phyloP scores from a whole-genome alignment of 2,329 filamentous ascomycete genomes.

The Ophiostoma australiae region DNA sequence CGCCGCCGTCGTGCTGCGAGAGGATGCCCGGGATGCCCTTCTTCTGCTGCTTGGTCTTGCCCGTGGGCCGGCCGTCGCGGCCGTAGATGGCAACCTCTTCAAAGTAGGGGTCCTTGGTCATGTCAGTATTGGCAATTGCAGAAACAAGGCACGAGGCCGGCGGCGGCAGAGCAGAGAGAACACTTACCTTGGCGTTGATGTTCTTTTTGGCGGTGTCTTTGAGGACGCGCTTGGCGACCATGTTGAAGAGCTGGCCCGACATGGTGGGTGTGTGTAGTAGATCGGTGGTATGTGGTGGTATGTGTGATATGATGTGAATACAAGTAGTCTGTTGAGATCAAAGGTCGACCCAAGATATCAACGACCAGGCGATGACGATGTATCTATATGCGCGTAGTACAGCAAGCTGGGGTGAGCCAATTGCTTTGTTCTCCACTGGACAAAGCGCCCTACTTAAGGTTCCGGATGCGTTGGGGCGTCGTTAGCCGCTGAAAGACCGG shows the following conservation, averaged over 20 bases:
- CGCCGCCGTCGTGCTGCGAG: constrained; percentile 71
- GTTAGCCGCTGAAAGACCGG: constrained; percentile 21
- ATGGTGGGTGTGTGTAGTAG: constrained; percentile 17
- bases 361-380: not conserved
- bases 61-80: constrained; percentile 57
- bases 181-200: constrained; percentile 30
- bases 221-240: constrained; percentile 29
- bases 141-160: not conserved
- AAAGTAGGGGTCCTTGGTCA: constrained; percentile 76
- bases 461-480: constrained; percentile 22
- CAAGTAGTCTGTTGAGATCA: not conserved
- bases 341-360: not conserved
- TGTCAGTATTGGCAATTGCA: not conserved
- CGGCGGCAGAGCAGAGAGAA: not conserved
- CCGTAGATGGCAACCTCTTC: constrained; percentile 73
- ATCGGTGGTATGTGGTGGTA: not conserved
- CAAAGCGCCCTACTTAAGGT: not conserved
- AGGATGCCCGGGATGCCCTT: constrained; percentile 81
- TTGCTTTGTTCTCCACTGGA: constrained; percentile 20
- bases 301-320: not conserved
- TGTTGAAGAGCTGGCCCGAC: constrained; percentile 26
- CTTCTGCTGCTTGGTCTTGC: constrained; percentile 75
- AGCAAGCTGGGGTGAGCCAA: not conserved
- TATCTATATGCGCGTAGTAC: not conserved
- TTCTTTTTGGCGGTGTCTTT: constrained; percentile 28